phyloP scores from a whole-genome alignment of 306 rosid species.

The Quercus robur region DNA sequence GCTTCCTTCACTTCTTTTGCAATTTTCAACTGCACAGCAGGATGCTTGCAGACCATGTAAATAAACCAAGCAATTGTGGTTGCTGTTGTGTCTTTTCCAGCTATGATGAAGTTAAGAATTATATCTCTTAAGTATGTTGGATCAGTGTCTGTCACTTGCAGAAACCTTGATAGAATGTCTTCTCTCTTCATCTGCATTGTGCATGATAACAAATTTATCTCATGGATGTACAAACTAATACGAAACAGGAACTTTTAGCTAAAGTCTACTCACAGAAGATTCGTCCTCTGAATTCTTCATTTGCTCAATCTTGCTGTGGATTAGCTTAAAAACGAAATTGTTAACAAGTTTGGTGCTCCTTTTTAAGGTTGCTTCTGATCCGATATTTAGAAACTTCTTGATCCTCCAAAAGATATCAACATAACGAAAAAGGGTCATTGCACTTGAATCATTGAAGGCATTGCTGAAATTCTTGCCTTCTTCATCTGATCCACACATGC shows the following conservation, averaged over 20 bases:
- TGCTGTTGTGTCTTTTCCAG: constrained; percentile 79
- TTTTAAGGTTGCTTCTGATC: constrained; percentile 58
- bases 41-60: constrained; percentile 67
- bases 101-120: constrained; percentile 61
- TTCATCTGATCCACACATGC: constrained; percentile 76
- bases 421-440: constrained; percentile 49
- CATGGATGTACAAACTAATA: not conserved
- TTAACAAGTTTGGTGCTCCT: constrained; percentile 33
- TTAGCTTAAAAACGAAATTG: constrained; percentile 54
- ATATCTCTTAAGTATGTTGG: constrained; percentile 53
- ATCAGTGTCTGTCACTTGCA: constrained; percentile 38
- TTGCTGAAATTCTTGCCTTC: constrained; percentile 57
- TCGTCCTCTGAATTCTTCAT: constrained; percentile 36
- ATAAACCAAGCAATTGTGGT: constrained; percentile 73
- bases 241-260: constrained; percentile 7
- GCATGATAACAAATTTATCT: constrained; percentile 5
- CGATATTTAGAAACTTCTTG: constrained; percentile 64
- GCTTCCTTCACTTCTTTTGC: constrained; percentile 60
- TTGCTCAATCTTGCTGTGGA: constrained; percentile 43
- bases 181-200: constrained; percentile 40
- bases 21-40: constrained; percentile 55
- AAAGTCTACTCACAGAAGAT: constrained; percentile 39
- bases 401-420: constrained; percentile 72
- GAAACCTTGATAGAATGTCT: constrained; percentile 74
- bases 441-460: constrained; percentile 67